A percentile compares a stretch with the other conserved stretches of the same genome.
These are phyloP conservation scores for Ilyonectria robusta DNA, from an alignment of 2,329 filamentous ascomycete genomes.

Conservation along the genomic window DNA sequence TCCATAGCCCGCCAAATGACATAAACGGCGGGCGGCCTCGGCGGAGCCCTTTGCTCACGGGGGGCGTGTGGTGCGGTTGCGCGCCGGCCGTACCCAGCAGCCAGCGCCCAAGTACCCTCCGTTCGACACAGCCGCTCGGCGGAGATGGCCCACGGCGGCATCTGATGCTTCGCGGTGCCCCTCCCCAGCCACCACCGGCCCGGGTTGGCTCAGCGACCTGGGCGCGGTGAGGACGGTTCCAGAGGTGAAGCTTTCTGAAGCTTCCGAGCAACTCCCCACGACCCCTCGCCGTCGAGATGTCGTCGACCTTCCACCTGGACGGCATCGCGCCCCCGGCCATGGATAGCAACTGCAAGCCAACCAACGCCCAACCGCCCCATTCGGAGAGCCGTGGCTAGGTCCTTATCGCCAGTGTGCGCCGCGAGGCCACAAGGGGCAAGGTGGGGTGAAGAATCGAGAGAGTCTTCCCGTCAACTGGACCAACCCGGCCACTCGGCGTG, in stretches of 20 bases:
- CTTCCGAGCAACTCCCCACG: constrained; percentile 7
- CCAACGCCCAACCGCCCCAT: constrained; percentile 26
- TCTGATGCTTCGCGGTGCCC: constrained; percentile 33
- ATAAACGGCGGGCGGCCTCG: constrained; percentile 43
- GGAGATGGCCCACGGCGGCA: constrained; percentile 43
- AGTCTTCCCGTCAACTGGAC: constrained; percentile 10
- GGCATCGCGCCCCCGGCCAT: background rate
- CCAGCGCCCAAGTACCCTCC: constrained; percentile 19
- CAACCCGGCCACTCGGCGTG: constrained; percentile 33
- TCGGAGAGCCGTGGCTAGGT: constrained; percentile 24
- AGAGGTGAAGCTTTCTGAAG: constrained; percentile 27
- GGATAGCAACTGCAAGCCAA: constrained; percentile 11
- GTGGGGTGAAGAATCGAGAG: constrained; percentile 30
- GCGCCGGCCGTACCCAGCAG: background rate
- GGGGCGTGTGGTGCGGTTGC: constrained; percentile 30
- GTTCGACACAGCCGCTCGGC: constrained; percentile 41
- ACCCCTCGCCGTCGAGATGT: constrained; percentile 16
- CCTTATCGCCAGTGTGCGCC: constrained; percentile 31
- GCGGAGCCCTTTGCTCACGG: constrained; percentile 37
- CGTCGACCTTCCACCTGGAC: background rate
- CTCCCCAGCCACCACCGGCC: constrained; percentile 43
- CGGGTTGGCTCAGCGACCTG: constrained; percentile 42
- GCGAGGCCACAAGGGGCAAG: constrained; percentile 35
- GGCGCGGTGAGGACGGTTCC: constrained; percentile 5
- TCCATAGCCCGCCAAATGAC: constrained; percentile 30